Conservation (phyloP, 768 basidiomycete species). For the Podaxis sp. region DNA sequence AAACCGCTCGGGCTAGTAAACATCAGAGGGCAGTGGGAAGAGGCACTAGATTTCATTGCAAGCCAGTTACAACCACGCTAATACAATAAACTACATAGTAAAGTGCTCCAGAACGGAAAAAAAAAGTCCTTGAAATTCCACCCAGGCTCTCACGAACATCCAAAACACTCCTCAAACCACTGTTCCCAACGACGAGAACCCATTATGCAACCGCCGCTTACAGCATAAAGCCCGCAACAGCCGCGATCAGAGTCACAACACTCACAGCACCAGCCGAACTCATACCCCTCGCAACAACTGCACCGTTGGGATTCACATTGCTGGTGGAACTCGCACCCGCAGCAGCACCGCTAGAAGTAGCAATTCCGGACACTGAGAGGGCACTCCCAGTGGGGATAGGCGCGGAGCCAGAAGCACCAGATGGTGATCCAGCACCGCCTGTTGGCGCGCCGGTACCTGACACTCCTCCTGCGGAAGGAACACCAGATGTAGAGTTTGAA, state of each 20-base stretch:
- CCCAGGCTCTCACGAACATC: neutral
- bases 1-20: neutral
- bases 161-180: neutral
- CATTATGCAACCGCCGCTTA: slow-evolving; percentile 16
- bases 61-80: slow-evolving; percentile 11
- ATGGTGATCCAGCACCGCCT: neutral
- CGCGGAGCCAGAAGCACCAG: neutral
- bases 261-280: slow-evolving; percentile 34
- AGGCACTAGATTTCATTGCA: slow-evolving; percentile 6
- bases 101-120: no score
- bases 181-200: neutral
- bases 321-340: slow-evolving; percentile 22
- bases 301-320: slow-evolving; percentile 21
- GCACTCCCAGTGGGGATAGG: neutral
- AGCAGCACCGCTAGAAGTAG: slow-evolving; percentile 16
- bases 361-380: neutral
- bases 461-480: slow-evolving; percentile 16
- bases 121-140: neutral
- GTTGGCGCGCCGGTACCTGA: slow-evolving; percentile 8
- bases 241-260: slow-evolving; percentile 25
- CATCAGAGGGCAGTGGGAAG: no score
- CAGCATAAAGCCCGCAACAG: slow-evolving; percentile 31
- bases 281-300: slow-evolving; percentile 30
- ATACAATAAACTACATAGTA: slow-evolving; percentile 11
- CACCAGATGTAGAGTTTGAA: neutral